A percentile compares a stretch with the other conserved stretches of the same genome.
Evolutionary conservation across 805 yeast species (phyloP).

Genomic region (Groenewaldozyma salmanticensis): DNA sequence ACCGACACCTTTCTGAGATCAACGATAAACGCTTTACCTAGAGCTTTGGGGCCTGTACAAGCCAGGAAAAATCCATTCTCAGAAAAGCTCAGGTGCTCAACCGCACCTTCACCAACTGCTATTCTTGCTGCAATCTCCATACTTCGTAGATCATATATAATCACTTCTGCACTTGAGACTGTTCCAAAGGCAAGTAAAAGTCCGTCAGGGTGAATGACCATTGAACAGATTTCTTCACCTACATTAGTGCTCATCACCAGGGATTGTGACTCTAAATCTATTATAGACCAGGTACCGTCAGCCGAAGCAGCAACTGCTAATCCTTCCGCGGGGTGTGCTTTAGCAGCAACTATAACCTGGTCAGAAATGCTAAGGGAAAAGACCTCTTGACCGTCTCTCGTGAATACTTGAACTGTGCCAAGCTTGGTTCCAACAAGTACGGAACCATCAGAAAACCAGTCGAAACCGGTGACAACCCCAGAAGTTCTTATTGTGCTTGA

Average conservation of each 20-base stretch:
- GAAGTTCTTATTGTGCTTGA: constrained; percentile 5
- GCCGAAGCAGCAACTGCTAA: constrained; percentile 7
- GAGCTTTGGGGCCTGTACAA: constrained; percentile 13
- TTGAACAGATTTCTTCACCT: constrained; percentile 7
- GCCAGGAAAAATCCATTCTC: constrained; percentile 56
- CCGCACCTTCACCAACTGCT: constrained; percentile 22
- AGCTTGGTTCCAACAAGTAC: constrained; percentile 11
- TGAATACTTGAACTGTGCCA: constrained; percentile 12
- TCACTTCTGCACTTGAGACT: constrained; percentile 24
- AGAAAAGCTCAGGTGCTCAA: constrained; percentile 40
- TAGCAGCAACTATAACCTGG: neutral
- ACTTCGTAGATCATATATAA: constrained; percentile 33
- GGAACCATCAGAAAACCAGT: constrained; percentile 7
- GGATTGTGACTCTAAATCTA: constrained; percentile 8
- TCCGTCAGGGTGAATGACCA: constrained; percentile 41
- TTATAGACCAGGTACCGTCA: constrained; percentile 9
- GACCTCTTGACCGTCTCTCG: neutral
- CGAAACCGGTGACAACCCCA: constrained; percentile 12
- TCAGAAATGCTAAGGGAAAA: neutral
- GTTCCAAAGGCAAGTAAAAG: constrained; percentile 35
- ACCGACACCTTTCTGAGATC: constrained; percentile 37
- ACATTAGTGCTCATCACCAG: constrained; percentile 11
- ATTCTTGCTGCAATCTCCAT: constrained; percentile 25
- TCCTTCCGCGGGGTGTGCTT: constrained; percentile 2
- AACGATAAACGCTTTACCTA: constrained; percentile 20